These are phyloP conservation scores for Sclerotinia nivalis DNA, from an alignment of 2,329 filamentous ascomycete species.

Conservation along the genomic window DNA sequence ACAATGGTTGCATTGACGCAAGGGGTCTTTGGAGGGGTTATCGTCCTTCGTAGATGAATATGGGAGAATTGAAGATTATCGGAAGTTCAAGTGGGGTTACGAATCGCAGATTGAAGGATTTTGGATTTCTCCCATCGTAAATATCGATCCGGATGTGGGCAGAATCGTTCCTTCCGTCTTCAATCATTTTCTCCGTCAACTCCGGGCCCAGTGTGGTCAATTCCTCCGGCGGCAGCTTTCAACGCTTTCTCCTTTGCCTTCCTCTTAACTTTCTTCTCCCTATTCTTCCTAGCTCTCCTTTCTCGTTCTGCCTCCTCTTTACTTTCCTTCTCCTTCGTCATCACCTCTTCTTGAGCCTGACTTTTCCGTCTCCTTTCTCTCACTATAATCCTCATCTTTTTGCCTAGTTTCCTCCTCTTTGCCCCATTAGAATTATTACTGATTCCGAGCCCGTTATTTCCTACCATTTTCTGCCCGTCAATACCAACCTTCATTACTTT, in stretches of 20 bases:
- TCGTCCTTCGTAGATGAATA: constrained; percentile 17
- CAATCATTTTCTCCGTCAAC: constrained; percentile 20
- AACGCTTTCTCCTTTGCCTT: constrained; percentile 58
- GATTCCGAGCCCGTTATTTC: constrained; percentile 22
- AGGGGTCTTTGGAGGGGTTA: constrained; percentile 3
- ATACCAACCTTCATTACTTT: constrained; percentile 44
- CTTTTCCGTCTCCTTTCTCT: constrained; percentile 47
- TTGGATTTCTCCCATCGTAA: constrained; percentile 12
- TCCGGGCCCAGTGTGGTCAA: neutral
- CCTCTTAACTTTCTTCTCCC: constrained; percentile 59
- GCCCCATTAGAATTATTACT: constrained; percentile 19
- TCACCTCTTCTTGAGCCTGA: constrained; percentile 42
- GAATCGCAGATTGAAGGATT: constrained; percentile 19
- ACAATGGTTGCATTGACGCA: constrained; percentile 15
- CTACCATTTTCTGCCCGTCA: constrained; percentile 35
- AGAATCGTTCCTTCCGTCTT: constrained; percentile 2
- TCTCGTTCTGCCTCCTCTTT: constrained; percentile 60
- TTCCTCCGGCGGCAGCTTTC: constrained; percentile 43
- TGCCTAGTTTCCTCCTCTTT: constrained; percentile 53
- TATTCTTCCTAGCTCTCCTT: constrained; percentile 63
- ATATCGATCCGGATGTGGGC: constrained; percentile 19
- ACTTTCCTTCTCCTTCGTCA: constrained; percentile 45
- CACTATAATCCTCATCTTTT: constrained; percentile 57
- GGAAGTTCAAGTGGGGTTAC: constrained; percentile 2
- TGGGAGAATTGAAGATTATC: constrained; percentile 5